Conservation (phyloP, 2,329 filamentous ascomycete genomes). For the Aspergillus sp. region DNA sequence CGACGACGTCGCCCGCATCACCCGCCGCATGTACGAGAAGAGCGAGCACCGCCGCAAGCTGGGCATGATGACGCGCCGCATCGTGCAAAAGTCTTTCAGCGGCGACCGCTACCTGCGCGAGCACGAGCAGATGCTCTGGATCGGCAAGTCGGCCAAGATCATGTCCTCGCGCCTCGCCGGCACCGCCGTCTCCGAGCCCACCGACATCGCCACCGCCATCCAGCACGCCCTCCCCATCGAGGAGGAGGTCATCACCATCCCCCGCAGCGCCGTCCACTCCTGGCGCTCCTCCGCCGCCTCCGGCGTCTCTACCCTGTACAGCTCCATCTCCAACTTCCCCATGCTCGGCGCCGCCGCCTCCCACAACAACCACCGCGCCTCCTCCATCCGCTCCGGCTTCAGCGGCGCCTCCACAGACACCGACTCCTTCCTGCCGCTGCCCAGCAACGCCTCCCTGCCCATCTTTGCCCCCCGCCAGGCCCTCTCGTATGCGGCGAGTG, state of each 20-base stretch:
- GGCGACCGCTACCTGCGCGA: constrained; percentile 61
- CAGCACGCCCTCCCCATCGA: constrained; percentile 26
- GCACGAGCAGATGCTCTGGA: constrained; percentile 62
- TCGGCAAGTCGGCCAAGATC: constrained; percentile 38
- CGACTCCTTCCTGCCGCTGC: constrained; percentile 29
- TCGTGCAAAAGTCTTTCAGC: constrained; percentile 60
- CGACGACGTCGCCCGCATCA: constrained; percentile 54
- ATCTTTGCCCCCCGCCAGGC: constrained; percentile 33
- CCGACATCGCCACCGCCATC: constrained; percentile 25
- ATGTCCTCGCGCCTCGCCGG: constrained; percentile 28
- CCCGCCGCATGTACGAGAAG: constrained; percentile 61
- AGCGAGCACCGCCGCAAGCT: constrained; percentile 55
- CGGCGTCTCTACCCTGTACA: constrained; percentile 31
- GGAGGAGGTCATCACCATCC: constrained; percentile 38
- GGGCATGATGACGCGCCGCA: constrained; percentile 58
- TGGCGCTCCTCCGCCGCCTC: constrained; percentile 36
- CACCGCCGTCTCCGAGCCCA: constrained; percentile 22
- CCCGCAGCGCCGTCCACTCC: constrained; percentile 32
- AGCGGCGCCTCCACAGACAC: constrained; percentile 31
- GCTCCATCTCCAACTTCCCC: constrained; percentile 19
- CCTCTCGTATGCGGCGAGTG: constrained; percentile 13
- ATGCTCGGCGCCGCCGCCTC: constrained; percentile 12
- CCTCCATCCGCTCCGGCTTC: constrained; percentile 28
- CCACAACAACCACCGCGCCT: background rate
- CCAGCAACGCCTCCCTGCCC: constrained; percentile 23